Base-by-base conservation (phyloP, 805 yeast species). In the Candida pseudoglaebosa region DNA sequence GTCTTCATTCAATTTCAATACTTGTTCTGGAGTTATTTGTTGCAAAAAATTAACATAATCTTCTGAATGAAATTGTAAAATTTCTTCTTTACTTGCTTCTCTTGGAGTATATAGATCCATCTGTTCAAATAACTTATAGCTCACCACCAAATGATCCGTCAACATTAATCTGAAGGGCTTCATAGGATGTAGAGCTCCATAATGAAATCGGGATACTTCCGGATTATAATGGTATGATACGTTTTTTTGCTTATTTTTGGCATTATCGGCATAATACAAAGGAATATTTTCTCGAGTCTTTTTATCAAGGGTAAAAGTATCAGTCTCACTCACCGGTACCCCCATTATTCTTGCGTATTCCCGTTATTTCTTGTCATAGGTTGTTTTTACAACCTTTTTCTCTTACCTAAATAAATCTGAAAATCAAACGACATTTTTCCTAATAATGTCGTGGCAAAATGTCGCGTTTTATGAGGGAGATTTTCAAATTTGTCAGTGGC, bases 141-240 rank as follows among this genome's bases (percentile, higher is more conserved):
- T 80, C 24, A 83, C 77, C 37, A 91, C 91, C 44, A 91, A 67
- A 57, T 90, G 96, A 62, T 91, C 97, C 0, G 99, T 91, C 32
- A 91, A 73, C 90, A 89, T 83, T 45, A 93, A 69, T 47, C 99
- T 69, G 60, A 90, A 87, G 12, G 99, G 99, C 59, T 91, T 91
- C 99, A 91, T 91, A n/a, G 99, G 99, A 61, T 91, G 99, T 43
- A 80, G 77, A 1, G 86, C 84, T 13, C 99, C 99, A 59, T 86
- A 90, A 54, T 90, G 96, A 61, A 82, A 90, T 47, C 78, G 75
- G 1, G 86, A 73, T 0, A 82, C 95, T 38, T 82, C 78, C 18
- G 89, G 85, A 59, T 89, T 89, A 62, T 76, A 87, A 60, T 89
- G 97, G 62, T 89, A 89, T 6, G 95, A 86, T 1, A 89, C 96